These are phyloP conservation scores for Nigrospora osmanthi DNA, from an alignment of 2,329 filamentous ascomycete genomes.

Conservation along the genomic window DNA sequence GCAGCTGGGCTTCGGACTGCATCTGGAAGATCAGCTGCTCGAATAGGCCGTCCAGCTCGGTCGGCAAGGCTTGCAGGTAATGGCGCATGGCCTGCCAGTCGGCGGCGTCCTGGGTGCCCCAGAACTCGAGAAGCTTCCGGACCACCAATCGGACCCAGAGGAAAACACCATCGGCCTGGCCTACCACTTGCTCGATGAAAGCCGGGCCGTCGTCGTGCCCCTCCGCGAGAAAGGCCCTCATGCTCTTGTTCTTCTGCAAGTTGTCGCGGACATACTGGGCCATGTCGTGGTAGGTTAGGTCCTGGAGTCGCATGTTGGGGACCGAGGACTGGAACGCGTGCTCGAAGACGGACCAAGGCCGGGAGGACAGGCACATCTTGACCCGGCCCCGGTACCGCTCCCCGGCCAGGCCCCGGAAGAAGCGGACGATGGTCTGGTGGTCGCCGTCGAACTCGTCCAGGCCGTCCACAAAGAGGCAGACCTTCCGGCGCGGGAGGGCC, in stretches of 20 bases:
- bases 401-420: slow-evolving; percentile 8
- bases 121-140: slow-evolving; percentile 11
- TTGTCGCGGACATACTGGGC: slow-evolving; percentile 9
- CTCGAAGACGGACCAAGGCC: slow-evolving; percentile 18
- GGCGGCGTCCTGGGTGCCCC: too few relatives aligned
- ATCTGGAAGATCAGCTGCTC: slow-evolving; percentile 19
- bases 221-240: slow-evolving; percentile 7
- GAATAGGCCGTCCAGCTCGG: slow-evolving; percentile 20
- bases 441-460: slow-evolving; percentile 18
- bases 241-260: slow-evolving; percentile 5
- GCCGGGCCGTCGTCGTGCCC: not conserved
- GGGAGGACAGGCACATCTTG: slow-evolving; percentile 18
- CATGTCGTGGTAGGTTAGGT: slow-evolving; percentile 16
- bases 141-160: slow-evolving; percentile 20
- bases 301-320: slow-evolving; percentile 14
- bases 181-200: slow-evolving; percentile 6
- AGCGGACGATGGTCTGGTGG: slow-evolving; percentile 11
- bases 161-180: slow-evolving; percentile 16
- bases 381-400: slow-evolving; percentile 7
- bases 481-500: slow-evolving; percentile 7
- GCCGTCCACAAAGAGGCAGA: slow-evolving; percentile 17
- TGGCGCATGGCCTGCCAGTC: slow-evolving; percentile 4
- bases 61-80: slow-evolving; percentile 8
- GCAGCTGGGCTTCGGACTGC: slow-evolving; percentile 9
- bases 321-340: slow-evolving; percentile 11